These are phyloP conservation scores for Ramularia endophylla DNA, from an alignment of 2,329 filamentous ascomycete species.

Conservation along the genomic window DNA sequence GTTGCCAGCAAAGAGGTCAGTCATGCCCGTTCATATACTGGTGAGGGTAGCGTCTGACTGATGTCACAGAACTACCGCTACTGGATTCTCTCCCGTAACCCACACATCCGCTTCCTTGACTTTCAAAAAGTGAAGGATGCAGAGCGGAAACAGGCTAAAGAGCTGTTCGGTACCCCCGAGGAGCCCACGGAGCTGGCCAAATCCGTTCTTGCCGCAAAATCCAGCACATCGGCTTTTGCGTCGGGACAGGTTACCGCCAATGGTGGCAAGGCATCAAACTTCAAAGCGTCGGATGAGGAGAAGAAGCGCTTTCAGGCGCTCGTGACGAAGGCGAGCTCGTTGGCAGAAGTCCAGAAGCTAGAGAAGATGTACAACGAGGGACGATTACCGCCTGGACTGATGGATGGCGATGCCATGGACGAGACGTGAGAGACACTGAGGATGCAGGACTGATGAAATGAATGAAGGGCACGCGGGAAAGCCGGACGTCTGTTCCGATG, in stretches of 20 bases:
- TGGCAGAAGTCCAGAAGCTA: conserved; percentile 82
- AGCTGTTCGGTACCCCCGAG: conserved; percentile 70
- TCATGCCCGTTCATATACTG: background rate
- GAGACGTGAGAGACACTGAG: conserved; percentile 23
- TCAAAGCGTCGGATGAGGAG: conserved; percentile 73
- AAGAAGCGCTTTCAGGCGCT: conserved; percentile 77
- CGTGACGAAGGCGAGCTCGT: conserved; percentile 80
- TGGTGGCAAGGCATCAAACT: conserved; percentile 32
- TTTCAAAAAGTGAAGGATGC: conserved; percentile 84
- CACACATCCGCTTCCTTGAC: conserved; percentile 82
- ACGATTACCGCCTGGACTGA: conserved; percentile 55
- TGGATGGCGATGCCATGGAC: conserved; percentile 28
- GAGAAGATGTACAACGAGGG: conserved; percentile 93
- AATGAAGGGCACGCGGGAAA: background rate
- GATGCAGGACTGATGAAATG: background rate
- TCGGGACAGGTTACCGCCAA: conserved; percentile 38
- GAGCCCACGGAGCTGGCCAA: conserved; percentile 75
- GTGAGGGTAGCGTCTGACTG: conserved; percentile 2
- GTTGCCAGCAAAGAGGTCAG: conserved; percentile 83
- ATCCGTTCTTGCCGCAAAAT: conserved; percentile 81
- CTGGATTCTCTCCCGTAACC: conserved; percentile 85
- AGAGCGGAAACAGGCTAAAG: conserved; percentile 68
- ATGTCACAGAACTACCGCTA: conserved; percentile 72
- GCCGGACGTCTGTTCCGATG: too few relatives aligned
- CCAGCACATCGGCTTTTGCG: conserved; percentile 58